phyloP scores from a whole-genome alignment of 2,329 filamentous ascomycete species.

The Cladosporium sp. region DNA sequence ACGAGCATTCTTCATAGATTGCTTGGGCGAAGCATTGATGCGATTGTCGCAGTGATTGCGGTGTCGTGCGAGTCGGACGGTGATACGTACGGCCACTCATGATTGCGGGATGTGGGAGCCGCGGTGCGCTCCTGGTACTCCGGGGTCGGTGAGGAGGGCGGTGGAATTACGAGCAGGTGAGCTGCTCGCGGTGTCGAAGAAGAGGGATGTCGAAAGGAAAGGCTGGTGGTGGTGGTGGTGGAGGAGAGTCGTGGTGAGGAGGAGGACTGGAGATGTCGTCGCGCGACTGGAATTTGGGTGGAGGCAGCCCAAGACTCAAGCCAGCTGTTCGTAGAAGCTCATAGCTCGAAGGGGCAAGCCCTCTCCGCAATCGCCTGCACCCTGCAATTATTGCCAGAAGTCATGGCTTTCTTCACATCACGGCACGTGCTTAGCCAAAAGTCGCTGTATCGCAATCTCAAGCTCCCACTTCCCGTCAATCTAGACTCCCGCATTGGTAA shows the following conservation, averaged over 20 bases:
- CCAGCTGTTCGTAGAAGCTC: constrained; percentile 18
- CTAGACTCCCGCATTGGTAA: not conserved
- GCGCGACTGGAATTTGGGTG: constrained; percentile 17
- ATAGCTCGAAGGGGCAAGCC: constrained; percentile 8
- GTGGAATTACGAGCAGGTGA: constrained; percentile 10
- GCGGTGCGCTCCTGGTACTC: constrained; percentile 19
- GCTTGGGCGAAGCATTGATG: constrained; percentile 26
- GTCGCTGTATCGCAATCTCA: constrained; percentile 10
- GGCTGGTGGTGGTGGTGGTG: constrained; percentile 3
- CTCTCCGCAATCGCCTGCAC: constrained; percentile 5
- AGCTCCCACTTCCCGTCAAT: not conserved
- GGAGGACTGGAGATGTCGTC: constrained; percentile 6
- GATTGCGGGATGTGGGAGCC: constrained; percentile 32
- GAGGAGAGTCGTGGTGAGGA: constrained; percentile 11
- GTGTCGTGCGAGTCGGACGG: constrained; percentile 8
- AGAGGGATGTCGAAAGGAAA: constrained; percentile 28
- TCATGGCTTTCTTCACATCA: not conserved
- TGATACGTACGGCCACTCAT: constrained; percentile 60
- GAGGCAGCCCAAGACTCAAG: constrained; percentile 3
- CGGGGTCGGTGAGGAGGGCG: constrained; percentile 20
- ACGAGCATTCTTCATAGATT: not conserved
- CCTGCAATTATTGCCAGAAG: constrained; percentile 1
- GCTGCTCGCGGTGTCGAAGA: constrained; percentile 10
- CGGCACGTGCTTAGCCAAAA: not conserved
- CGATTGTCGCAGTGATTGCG: constrained; percentile 24